Conservation (phyloP, 441 rosid species). For the Euphorbia corollata region DNA sequence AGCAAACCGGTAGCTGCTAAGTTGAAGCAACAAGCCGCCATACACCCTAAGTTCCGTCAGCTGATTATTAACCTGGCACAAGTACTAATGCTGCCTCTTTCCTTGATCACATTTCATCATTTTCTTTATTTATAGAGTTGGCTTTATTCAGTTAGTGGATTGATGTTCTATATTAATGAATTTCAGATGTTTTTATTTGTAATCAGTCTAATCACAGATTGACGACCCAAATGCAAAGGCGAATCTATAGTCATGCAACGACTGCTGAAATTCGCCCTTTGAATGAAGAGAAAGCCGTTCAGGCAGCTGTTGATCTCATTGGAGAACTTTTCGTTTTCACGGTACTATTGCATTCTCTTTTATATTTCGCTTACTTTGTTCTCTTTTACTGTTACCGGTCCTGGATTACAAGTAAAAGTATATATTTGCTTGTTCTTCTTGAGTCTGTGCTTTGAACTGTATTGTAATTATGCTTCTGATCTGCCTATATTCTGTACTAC, state of each 20-base stretch:
- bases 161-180: not conserved
- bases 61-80: conserved; percentile 71
- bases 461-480: not conserved
- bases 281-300: conserved; percentile 87
- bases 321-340: conserved; percentile 82
- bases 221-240: conserved; percentile 69
- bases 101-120: not conserved
- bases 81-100: conserved; percentile 20
- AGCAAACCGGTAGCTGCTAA: conserved; percentile 76
- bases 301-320: conserved; percentile 86
- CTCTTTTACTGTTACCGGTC: not conserved
- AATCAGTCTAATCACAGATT: conserved; percentile 60
- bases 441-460: not conserved
- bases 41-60: conserved; percentile 57
- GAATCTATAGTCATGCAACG: conserved; percentile 63
- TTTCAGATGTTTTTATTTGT: not conserved
- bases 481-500: not conserved
- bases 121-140: not conserved
- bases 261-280: conserved; percentile 81
- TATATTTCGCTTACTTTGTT: not conserved
- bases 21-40: conserved; percentile 67
- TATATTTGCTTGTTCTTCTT: not conserved
- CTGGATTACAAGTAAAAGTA: not conserved
- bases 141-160: not conserved
- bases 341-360: conserved; percentile 30